Evolutionary conservation across 495 filamentous ascomycete species (phyloP).

Genomic region (Chaetomium fimeti): DNA sequence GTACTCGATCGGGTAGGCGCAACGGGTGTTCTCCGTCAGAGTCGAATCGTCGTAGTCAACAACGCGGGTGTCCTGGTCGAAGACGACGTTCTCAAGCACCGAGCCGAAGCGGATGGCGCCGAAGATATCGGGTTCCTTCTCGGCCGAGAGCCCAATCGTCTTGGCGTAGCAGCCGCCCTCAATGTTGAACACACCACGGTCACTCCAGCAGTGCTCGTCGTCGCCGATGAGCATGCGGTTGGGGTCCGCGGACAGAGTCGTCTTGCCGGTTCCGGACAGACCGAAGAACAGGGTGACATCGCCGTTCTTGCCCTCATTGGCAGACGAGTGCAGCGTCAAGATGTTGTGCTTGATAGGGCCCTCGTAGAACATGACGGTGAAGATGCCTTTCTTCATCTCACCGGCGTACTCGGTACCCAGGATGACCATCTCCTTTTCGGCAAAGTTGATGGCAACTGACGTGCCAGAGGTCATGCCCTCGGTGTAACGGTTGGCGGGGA

Average conservation of each 20-base stretch:
- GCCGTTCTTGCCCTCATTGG: slow-evolving; percentile 88
- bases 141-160: slow-evolving; percentile 93
- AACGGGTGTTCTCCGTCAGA: slow-evolving; percentile 96
- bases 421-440: slow-evolving; percentile 85
- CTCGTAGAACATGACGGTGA: slow-evolving; percentile 99
- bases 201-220: slow-evolving; percentile 99
- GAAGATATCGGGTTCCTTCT: slow-evolving; percentile 99
- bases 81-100: slow-evolving; percentile 97
- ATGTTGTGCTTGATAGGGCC: slow-evolving; percentile 99
- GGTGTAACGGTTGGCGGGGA: slow-evolving; percentile 98
- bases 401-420: slow-evolving; percentile 98
- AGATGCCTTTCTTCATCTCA: slow-evolving; percentile 99
- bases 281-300: slow-evolving; percentile 99
- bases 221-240: slow-evolving; percentile 96
- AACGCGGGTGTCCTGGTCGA: slow-evolving; percentile 81
- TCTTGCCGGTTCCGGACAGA: slow-evolving; percentile 97
- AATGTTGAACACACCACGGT: slow-evolving; percentile 97
- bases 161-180: slow-evolving; percentile 99
- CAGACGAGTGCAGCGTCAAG: slow-evolving; percentile 93
- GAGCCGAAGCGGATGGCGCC: slow-evolving; percentile 94
- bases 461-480: slow-evolving; percentile 95
- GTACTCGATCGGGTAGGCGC: slow-evolving; percentile 98
- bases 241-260: slow-evolving; percentile 92
- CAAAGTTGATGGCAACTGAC: slow-evolving; percentile 77
- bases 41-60: slow-evolving; percentile 96